These are phyloP conservation scores for Magnaporthiopsis incrustans DNA, from an alignment of 2,329 filamentous ascomycete genomes.

Conservation along the genomic window DNA sequence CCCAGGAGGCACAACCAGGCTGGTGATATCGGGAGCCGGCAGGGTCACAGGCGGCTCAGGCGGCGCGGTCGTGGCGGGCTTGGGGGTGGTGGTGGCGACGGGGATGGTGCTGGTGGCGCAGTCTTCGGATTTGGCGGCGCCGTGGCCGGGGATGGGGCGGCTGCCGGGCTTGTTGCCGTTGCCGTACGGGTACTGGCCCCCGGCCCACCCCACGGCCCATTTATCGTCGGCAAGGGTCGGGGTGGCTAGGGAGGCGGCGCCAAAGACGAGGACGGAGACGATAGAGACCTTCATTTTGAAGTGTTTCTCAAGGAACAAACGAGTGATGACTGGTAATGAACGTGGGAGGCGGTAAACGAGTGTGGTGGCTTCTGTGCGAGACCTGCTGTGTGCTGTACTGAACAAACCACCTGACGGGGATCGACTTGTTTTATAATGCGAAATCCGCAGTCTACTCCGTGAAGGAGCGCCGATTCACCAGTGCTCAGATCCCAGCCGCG, in stretches of 20 bases:
- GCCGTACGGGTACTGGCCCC: neutral
- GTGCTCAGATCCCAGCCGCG: too few species aligned
- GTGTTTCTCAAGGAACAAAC: neutral
- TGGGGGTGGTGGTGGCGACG: neutral
- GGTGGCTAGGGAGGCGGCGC: neutral
- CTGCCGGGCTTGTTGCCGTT: conserved; percentile 1
- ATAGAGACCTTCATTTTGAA: conserved; percentile 2
- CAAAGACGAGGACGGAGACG: conserved; percentile 2
- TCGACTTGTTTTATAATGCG: neutral
- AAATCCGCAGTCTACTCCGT: neutral
- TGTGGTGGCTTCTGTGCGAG: neutral
- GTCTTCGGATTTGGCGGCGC: neutral
- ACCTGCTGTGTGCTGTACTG: conserved; percentile 1
- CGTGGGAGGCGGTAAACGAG: neutral
- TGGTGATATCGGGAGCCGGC: too few species aligned
- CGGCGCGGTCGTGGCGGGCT: neutral
- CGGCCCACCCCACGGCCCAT: neutral
- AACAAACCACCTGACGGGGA: neutral
- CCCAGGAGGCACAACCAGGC: neutral
- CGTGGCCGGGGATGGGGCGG: neutral
- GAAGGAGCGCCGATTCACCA: too few species aligned
- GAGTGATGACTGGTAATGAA: neutral
- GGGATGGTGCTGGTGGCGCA: neutral
- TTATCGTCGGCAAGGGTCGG: neutral
- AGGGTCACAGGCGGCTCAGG: neutral